Conservation (phyloP, 2,329 filamentous ascomycete species). For the Pseudocercospora vitis region DNA sequence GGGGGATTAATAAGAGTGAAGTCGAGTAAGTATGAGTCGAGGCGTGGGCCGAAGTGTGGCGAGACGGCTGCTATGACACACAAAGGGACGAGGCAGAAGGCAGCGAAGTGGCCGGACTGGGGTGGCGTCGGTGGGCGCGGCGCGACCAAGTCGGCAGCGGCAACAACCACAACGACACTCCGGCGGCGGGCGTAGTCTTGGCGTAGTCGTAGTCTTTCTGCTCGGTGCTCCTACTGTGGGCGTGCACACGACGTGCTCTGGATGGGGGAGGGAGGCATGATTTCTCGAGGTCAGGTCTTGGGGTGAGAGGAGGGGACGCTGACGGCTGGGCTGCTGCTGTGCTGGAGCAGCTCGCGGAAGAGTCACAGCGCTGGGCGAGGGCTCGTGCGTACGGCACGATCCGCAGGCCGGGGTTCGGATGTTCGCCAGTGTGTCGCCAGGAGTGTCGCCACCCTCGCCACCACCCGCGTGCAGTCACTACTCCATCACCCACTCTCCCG, state of each 20-base stretch:
- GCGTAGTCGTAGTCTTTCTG: too few species aligned
- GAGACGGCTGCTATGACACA: conserved; percentile 9
- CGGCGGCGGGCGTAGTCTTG: background rate
- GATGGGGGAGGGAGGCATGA: background rate
- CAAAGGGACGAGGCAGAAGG: conserved; percentile 8
- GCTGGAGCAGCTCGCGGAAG: background rate
- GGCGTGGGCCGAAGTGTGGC: conserved; percentile 7
- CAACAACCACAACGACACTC: background rate
- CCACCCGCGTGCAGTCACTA: background rate
- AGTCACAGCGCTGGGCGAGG: background rate
- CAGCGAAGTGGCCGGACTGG: conserved; percentile 7
- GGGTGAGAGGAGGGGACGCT: background rate
- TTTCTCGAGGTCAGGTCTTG: background rate
- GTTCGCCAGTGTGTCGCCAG: too few species aligned
- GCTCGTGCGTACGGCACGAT: background rate
- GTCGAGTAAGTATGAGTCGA: conserved; percentile 8
- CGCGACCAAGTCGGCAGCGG: background rate
- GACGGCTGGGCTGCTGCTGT: background rate
- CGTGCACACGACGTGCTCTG: conserved; percentile 2
- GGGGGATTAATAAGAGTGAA: conserved; percentile 1
- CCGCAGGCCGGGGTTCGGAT: background rate
- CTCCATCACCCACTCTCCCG: background rate
- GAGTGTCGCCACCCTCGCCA: background rate
- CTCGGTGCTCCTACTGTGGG: background rate
- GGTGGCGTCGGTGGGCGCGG: conserved; percentile 4